phyloP scores from a whole-genome alignment of 176 grass and related monocot species.

The Melocanna baccifera region DNA sequence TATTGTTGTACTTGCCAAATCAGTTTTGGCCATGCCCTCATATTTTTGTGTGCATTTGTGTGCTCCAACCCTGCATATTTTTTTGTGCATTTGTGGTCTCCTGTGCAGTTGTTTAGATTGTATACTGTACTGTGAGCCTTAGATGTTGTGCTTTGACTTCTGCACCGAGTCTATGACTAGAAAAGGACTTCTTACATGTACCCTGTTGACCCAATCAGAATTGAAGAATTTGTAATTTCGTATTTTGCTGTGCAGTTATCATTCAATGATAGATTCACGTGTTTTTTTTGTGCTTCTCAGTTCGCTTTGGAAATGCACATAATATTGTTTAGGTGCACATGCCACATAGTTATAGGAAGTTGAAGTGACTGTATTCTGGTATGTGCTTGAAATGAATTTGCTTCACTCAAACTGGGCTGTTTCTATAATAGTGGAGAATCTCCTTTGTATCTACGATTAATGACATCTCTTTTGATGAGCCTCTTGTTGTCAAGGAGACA shows the following conservation, averaged over 20 bases:
- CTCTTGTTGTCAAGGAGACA: background rate
- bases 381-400: too few relatives aligned
- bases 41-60: background rate
- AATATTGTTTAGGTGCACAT: background rate
- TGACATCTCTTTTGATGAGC: background rate
- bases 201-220: background rate
- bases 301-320: background rate
- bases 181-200: background rate
- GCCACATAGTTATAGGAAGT: background rate
- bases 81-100: background rate
- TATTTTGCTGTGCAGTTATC: background rate
- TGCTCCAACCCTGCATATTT: background rate
- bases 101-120: background rate
- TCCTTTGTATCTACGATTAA: background rate
- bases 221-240: background rate
- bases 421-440: background rate
- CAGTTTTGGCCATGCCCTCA: background rate
- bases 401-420: background rate
- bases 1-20: background rate
- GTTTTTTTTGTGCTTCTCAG: background rate
- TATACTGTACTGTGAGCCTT: background rate
- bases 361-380: background rate
- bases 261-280: background rate
- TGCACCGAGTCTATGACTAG: background rate
- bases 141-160: background rate